A percentile compares a stretch with the other conserved stretches of the same genome.
These are phyloP conservation scores for Phytopythium sindhum DNA, from an alignment of 352 stramenopile genomes.

Conservation along the genomic window DNA sequence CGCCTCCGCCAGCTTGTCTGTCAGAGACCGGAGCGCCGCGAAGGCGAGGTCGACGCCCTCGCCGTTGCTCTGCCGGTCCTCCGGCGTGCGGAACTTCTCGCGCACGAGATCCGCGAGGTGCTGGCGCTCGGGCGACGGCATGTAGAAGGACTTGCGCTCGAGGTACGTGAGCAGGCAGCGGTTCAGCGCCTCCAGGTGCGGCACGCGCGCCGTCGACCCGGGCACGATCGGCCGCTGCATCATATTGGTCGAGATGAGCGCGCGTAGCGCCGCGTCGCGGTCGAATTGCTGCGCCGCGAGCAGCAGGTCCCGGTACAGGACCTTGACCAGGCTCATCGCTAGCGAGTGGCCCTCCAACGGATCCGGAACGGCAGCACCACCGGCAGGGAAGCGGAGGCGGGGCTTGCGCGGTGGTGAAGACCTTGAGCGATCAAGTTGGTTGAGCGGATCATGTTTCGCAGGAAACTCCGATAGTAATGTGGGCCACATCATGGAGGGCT, in stretches of 20 bases:
- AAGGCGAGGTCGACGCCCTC: conserved; percentile 53
- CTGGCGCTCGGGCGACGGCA: conserved; percentile 37
- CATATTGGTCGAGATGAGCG: conserved; percentile 61
- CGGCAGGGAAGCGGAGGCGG: not conserved
- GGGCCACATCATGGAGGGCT: too few species aligned
- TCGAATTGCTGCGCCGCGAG: conserved; percentile 50
- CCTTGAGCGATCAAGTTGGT: too few species aligned
- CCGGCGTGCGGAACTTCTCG: conserved; percentile 37
- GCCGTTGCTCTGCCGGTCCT: not conserved
- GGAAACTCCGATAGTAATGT: too few species aligned
- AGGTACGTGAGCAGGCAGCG: conserved; percentile 47
- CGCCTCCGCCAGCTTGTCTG: conserved; percentile 51
- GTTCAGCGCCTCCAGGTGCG: conserved; percentile 65
- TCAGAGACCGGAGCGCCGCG: conserved; percentile 54
- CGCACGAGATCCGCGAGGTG: conserved; percentile 40
- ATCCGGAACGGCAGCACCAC: too few species aligned
- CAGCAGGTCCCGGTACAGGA: conserved; percentile 75
- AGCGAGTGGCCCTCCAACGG: too few species aligned
- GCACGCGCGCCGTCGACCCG: conserved; percentile 28
- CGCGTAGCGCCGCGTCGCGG: conserved; percentile 47
- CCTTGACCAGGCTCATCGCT: conserved; percentile 44
- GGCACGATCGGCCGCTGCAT: conserved; percentile 34
- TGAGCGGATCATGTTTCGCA: too few species aligned
- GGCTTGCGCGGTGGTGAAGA: too few species aligned
- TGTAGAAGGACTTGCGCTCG: conserved; percentile 57